These are phyloP conservation scores for Rhodotorula glutinis DNA, from an alignment of 1,284 basidiomycete species.

Conservation along the genomic window DNA sequence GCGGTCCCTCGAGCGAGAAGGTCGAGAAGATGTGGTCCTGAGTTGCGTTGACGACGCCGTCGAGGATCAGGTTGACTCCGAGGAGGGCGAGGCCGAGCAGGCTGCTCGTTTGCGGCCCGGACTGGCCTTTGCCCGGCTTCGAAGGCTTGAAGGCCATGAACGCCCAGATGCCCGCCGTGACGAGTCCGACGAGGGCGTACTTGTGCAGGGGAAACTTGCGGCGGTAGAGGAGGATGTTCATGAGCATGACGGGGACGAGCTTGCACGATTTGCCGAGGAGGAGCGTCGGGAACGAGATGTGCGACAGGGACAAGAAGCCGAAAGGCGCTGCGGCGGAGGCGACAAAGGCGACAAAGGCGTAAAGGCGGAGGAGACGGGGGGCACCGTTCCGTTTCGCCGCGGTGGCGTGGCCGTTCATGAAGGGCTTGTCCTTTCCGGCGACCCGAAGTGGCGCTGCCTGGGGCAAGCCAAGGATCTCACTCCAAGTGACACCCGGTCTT, in stretches of 20 bases:
- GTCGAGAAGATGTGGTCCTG: conserved; percentile 92
- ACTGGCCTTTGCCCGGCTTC: conserved; percentile 42
- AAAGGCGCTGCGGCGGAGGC: conserved; percentile 91
- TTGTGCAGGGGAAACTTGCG: conserved; percentile 83
- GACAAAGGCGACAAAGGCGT: conserved; percentile 79
- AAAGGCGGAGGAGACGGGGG: conserved; percentile 59
- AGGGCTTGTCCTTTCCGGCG: background rate
- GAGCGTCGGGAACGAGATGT: conserved; percentile 98
- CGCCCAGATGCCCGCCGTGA: conserved; percentile 86
- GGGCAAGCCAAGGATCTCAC: conserved; percentile 20
- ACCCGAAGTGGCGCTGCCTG: background rate
- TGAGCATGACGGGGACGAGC: conserved; percentile 90
- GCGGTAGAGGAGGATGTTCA: conserved; percentile 75
- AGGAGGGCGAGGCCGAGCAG: conserved; percentile 69
- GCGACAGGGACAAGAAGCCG: conserved; percentile 86
- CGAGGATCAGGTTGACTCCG: conserved; percentile 79
- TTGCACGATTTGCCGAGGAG: conserved; percentile 99
- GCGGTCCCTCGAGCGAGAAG: conserved; percentile 79
- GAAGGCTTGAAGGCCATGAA: conserved; percentile 74
- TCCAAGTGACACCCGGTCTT: conserved; percentile 11
- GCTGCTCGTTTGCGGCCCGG: conserved; percentile 44
- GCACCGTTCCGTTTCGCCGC: background rate
- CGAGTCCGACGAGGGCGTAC: conserved; percentile 78
- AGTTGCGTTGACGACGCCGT: conserved; percentile 94
- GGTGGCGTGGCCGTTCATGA: background rate